Evolutionary conservation across 129 eudicot genomes (phyloP).

Genomic region (Helichrysum umbraculigerum): DNA sequence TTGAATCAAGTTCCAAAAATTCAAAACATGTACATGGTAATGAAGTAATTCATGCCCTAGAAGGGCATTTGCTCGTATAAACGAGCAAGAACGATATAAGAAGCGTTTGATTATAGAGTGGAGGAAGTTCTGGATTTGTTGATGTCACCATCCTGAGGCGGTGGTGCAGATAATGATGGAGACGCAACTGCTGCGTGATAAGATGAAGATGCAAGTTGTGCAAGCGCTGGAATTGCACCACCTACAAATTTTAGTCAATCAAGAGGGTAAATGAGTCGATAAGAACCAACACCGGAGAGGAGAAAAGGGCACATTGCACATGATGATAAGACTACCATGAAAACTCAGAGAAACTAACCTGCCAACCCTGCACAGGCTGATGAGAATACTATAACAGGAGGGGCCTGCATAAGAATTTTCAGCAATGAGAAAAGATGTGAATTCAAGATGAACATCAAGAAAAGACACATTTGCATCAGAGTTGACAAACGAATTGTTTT

Average conservation of each 20-base stretch:
- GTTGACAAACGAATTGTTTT: too few relatives aligned
- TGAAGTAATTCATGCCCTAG: conserved; percentile 1
- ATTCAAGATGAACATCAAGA: conserved; percentile 21
- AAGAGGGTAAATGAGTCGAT: neutral
- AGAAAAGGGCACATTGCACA: too few relatives aligned
- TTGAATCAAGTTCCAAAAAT: neutral
- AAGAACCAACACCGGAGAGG: too few relatives aligned
- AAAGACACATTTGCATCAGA: neutral
- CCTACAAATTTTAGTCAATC: conserved; percentile 48
- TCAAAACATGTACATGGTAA: conserved; percentile 26
- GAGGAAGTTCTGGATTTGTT: conserved; percentile 60
- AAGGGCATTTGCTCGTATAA: conserved; percentile 8
- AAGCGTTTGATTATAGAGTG: conserved; percentile 31
- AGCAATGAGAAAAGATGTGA: conserved; percentile 1
- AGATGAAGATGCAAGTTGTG: conserved; percentile 91
- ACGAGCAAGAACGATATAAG: neutral
- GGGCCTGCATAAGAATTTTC: conserved; percentile 60
- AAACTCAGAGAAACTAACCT: conserved; percentile 40
- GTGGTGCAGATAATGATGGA: conserved; percentile 49
- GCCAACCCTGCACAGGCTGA: conserved; percentile 89
- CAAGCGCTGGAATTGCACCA: conserved; percentile 85
- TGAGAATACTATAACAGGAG: conserved; percentile 89
- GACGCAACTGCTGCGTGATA: conserved; percentile 69
- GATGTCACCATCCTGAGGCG: conserved; percentile 52
- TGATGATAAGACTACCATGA: too few relatives aligned